Evolutionary conservation across 331 rosid species (phyloP), one percentile per base, ranked within the genome.

Genomic region (Rosa hybrid): DNA sequence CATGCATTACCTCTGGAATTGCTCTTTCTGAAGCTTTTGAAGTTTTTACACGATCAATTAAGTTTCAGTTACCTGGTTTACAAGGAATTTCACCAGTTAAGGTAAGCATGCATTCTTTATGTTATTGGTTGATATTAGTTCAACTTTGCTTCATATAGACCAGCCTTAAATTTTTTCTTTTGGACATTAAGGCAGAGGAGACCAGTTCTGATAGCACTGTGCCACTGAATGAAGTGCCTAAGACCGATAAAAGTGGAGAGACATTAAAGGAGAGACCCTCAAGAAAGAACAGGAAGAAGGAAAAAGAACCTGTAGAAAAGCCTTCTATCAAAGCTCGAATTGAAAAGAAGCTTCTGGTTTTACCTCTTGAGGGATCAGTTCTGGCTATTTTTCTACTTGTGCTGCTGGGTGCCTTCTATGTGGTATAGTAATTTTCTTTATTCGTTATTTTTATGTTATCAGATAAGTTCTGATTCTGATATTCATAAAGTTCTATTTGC

Each of bases 1-100:
- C 99, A 60, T 96, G 99, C 84, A 96, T 96, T 82, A 38, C 91
- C 90, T 96, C 99, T 71, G 99, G 99, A 81, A 92, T 96, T 88
- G 99, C 99, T 70, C 98, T 96, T 73, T 96, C 99, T 73, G 95
- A 90, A 81, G 93, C 99, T 86, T 96, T 96, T 86, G 97, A 96
- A 72, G 94, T 93, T 83, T 90, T 96, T 81, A 90, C 99, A 49
- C 83, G 91, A 71, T 96, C 98, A 82, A 90, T 96, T 53, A 96
- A 96, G 89, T 90, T 93, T 86, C 99, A 96, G 92, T 77, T 92
- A 75, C 97, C 98, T 75, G 87, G 90, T 67, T 74, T 86, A 62
- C 76, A 81, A 8, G 82, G 71, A 12, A 77, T 75, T 78, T 74
- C 92, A 70, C 79, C 73, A 83, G 81, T 34, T 84, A 87, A 86